These are phyloP conservation scores for Ophiostoma populinum DNA, from an alignment of 2,329 filamentous ascomycete species.

Conservation along the genomic window DNA sequence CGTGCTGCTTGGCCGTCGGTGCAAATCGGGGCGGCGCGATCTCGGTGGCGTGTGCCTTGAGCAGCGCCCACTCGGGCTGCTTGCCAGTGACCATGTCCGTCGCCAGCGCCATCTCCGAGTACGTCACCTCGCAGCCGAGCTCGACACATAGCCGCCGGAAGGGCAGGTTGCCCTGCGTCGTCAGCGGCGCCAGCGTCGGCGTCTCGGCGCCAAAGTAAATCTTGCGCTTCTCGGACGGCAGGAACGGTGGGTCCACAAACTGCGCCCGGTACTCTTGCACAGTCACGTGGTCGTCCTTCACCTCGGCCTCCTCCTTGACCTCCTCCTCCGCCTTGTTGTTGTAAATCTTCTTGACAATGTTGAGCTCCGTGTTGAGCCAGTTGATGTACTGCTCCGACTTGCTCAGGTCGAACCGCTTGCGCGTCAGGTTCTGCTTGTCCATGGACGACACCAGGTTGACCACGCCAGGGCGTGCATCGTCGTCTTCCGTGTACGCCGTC, in stretches of 20 bases:
- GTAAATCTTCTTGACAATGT: slow-evolving; percentile 29
- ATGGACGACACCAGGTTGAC: slow-evolving; percentile 56
- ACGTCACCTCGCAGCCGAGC: slow-evolving; percentile 80
- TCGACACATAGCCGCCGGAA: slow-evolving; percentile 83
- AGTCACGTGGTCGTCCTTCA: slow-evolving; percentile 5
- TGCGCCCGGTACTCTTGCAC: slow-evolving; percentile 57
- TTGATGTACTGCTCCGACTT: slow-evolving; percentile 59
- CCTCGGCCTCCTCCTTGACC: too few species aligned
- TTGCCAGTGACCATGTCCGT: slow-evolving; percentile 77
- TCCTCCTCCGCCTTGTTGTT: slow-evolving; percentile 17
- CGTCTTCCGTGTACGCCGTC: slow-evolving; percentile 19
- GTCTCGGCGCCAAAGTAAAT: slow-evolving; percentile 92
- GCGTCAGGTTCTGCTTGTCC: slow-evolving; percentile 58
- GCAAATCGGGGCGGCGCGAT: slow-evolving; percentile 51
- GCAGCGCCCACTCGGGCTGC: slow-evolving; percentile 83
- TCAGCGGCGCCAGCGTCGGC: slow-evolving; percentile 81
- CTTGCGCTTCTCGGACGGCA: slow-evolving; percentile 80
- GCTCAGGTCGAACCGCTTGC: slow-evolving; percentile 51
- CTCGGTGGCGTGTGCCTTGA: slow-evolving; percentile 84
- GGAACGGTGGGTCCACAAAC: slow-evolving; percentile 73
- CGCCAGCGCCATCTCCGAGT: slow-evolving; percentile 96
- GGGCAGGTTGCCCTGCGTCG: slow-evolving; percentile 89
- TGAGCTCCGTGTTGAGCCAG: slow-evolving; percentile 56
- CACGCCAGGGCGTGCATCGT: slow-evolving; percentile 43
- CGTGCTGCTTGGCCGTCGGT: slow-evolving; percentile 23